Base-by-base conservation (phyloP, 805 yeast species). In the Yarrowia sp. region DNA sequence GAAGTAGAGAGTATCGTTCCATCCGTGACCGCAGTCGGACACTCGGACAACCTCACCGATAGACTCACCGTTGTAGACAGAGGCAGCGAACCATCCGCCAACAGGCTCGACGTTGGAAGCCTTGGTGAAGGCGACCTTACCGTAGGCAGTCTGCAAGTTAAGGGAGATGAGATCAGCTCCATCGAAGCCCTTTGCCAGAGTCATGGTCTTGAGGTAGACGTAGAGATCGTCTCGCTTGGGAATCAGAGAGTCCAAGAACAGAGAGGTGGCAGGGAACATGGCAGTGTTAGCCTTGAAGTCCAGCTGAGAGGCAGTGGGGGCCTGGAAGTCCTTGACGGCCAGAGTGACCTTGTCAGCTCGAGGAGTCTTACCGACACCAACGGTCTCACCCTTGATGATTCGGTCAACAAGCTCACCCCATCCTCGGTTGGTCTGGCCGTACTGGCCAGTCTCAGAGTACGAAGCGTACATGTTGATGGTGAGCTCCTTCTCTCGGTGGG, bases 321-420 rank as follows among this genome's bases (percentile, higher is more conserved):
- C 84, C 75, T 84, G 85, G 74, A 90, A 85, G 75, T 91, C 97
- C 76, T 90, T 91, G 56, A 91, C 85, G 1, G 93, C 83, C 10
- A 90, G 84, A 42, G 86, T 83, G 72, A 92, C 80, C 69, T 82
- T 83, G 73, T 89, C 93, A 3, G 95, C 92, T 76, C 96, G 83
- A 36, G 94, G 92, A 70, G 91, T 90, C 38, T 90, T 84, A 4
- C 93, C 94, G 67, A 91, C 86, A 43, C 69, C 67, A 19, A 46
- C 56, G 32, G 83, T 85, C 0, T 93, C 85, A 35, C 96, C 95
- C 15, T 85, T 77, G 71, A 92, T 88, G 70, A 92, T 89, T 73
- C 96, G 82, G 73, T 91, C 92, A 26, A 89, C 85, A 64, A 90
- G 79, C 71, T 89, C 93, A 79, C 97, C 97, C 97, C 97, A 92